Conservation (phyloP, 257 asterid genomes). For the Penstemon barbatus region DNA sequence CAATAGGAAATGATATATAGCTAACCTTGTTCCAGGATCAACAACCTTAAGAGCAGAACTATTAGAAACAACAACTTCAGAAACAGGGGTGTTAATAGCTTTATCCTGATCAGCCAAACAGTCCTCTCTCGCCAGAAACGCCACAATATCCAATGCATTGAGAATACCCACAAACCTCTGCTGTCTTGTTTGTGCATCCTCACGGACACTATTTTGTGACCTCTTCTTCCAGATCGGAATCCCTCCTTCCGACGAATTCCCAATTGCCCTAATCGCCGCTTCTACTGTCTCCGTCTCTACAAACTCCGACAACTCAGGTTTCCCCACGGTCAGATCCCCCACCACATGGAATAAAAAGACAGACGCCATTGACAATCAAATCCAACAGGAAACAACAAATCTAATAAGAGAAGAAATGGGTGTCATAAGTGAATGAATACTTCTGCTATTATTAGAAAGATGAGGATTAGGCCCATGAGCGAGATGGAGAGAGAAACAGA, state of each 20-base stretch:
- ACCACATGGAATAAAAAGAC: slow-evolving; percentile 91
- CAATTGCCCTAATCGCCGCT: slow-evolving; percentile 81
- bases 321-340: slow-evolving; percentile 99
- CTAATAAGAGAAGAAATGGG: slow-evolving; percentile 26
- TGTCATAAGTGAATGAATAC: slow-evolving; percentile 26
- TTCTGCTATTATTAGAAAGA: background rate
- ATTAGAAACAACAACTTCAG: slow-evolving; percentile 68
- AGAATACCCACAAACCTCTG: slow-evolving; percentile 90
- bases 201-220: slow-evolving; percentile 50
- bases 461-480: slow-evolving; percentile 31
- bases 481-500: background rate
- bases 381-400: background rate
- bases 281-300: slow-evolving; percentile 78
- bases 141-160: slow-evolving; percentile 78
- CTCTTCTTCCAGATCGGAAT: slow-evolving; percentile 89
- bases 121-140: slow-evolving; percentile 75
- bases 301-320: slow-evolving; percentile 90
- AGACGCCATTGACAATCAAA: slow-evolving; percentile 56
- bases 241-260: slow-evolving; percentile 87
- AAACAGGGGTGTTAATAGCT: slow-evolving; percentile 83
- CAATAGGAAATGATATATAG: background rate
- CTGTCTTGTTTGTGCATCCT: slow-evolving; percentile 73
- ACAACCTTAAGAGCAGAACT: slow-evolving; percentile 73
- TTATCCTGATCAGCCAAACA: slow-evolving; percentile 67
- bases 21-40: slow-evolving; percentile 94